phyloP scores from a whole-genome alignment of 2,329 filamentous ascomycete species.

The Seiridium cupressi region DNA sequence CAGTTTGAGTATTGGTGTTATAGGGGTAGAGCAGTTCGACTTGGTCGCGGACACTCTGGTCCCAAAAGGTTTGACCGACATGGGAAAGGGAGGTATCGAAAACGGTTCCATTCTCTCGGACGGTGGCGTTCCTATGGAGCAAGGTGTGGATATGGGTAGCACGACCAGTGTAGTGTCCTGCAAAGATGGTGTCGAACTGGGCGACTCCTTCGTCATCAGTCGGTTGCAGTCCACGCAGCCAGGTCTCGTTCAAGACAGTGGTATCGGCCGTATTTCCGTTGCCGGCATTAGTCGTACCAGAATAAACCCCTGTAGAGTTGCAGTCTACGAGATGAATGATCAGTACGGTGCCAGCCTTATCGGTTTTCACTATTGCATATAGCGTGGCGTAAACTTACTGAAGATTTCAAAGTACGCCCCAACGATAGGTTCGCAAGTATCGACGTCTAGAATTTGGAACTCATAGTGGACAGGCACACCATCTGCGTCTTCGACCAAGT shows the following conservation, averaged over 20 bases:
- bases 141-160: conserved; percentile 42
- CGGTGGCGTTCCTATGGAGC: conserved; percentile 22
- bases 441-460: conserved; percentile 52
- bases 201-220: conserved; percentile 46
- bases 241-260: conserved; percentile 41
- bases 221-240: conserved; percentile 45
- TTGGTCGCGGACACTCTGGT: conserved; percentile 48
- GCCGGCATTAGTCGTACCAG: conserved; percentile 23
- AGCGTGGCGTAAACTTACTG: background rate
- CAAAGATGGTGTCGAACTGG: conserved; percentile 44
- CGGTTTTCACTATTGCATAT: background rate
- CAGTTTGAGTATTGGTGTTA: conserved; percentile 34
- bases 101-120: conserved; percentile 45
- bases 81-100: conserved; percentile 48
- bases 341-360: conserved; percentile 38
- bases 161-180: conserved; percentile 37
- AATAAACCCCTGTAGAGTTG: conserved; percentile 38
- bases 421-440: conserved; percentile 32
- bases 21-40: conserved; percentile 47
- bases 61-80: conserved; percentile 61
- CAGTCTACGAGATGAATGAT: conserved; percentile 44
- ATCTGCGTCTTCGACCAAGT: conserved; percentile 44
- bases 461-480: conserved; percentile 49
- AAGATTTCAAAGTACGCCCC: conserved; percentile 49
- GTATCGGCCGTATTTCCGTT: conserved; percentile 29